phyloP scores from a whole-genome alignment of 495 filamentous ascomycete genomes.

The Glonium stellatum region DNA sequence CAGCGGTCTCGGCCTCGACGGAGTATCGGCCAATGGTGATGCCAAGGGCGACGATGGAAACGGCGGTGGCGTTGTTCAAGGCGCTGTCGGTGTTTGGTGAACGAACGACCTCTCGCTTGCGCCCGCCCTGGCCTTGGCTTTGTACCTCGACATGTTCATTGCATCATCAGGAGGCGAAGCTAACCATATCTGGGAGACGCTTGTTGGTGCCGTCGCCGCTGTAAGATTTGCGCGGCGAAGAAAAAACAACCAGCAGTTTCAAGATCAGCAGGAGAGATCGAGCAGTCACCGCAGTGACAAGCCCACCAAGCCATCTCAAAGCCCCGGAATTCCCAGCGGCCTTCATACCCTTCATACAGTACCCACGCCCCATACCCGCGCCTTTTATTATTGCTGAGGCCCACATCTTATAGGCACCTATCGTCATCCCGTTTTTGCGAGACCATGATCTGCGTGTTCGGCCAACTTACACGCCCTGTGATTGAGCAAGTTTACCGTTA shows the following conservation, averaged over 20 bases:
- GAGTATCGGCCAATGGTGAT: not conserved
- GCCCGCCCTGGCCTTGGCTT: not conserved
- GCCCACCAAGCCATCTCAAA: too few relatives aligned
- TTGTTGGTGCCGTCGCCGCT: too few relatives aligned
- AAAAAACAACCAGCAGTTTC: too few relatives aligned
- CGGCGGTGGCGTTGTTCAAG: not conserved
- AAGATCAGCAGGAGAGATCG: too few relatives aligned
- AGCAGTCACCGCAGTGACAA: too few relatives aligned
- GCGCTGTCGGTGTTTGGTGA: not conserved
- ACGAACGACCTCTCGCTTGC: not conserved
- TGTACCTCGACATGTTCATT: not conserved
- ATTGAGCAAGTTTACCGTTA: not conserved
- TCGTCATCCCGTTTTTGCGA: not conserved
- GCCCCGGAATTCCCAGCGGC: too few relatives aligned
- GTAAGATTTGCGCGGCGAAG: too few relatives aligned
- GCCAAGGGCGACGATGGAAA: not conserved
- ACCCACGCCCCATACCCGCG: too few relatives aligned
- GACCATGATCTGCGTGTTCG: not conserved
- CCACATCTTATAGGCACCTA: not conserved
- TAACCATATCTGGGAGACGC: not conserved
- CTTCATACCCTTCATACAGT: too few relatives aligned
- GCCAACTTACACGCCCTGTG: not conserved
- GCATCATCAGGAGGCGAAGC: slow-evolving; percentile 4
- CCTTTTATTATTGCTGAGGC: not conserved
- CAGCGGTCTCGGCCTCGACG: not conserved